These are phyloP conservation scores for Sclerotinia borealis DNA, from an alignment of 2,329 filamentous ascomycete species.

Conservation along the genomic window DNA sequence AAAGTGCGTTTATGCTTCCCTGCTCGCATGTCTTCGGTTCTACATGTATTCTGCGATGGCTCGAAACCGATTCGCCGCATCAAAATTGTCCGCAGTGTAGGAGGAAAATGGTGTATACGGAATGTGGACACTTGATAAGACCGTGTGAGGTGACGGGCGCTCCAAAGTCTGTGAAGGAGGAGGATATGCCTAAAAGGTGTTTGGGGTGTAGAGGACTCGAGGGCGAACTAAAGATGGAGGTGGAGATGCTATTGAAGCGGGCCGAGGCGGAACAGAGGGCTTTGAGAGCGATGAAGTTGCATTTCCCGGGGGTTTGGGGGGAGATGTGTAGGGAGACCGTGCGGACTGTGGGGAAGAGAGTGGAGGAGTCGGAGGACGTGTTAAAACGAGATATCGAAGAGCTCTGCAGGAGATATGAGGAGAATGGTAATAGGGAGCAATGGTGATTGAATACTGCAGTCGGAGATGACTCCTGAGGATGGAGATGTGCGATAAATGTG, in stretches of 20 bases:
- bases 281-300: slow-evolving; percentile 15
- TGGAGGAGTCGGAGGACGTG: slow-evolving; percentile 17
- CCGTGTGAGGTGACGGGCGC: slow-evolving; percentile 10
- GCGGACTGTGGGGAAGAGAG: slow-evolving; percentile 17
- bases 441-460: slow-evolving; percentile 14
- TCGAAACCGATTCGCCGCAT: slow-evolving; percentile 20
- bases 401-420: slow-evolving; percentile 26
- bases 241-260: slow-evolving; percentile 12
- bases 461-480: no score
- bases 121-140: slow-evolving; percentile 23
- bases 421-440: slow-evolving; percentile 24
- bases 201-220: slow-evolving; percentile 19
- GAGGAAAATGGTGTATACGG: slow-evolving; percentile 23
- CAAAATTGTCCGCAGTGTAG: slow-evolving; percentile 27
- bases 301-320: slow-evolving; percentile 20
- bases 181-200: slow-evolving; percentile 24
- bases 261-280: slow-evolving; percentile 15
- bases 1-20: slow-evolving; percentile 21
- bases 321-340: slow-evolving; percentile 12
- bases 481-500: not conserved
- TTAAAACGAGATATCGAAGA: slow-evolving; percentile 18
- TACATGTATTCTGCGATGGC: slow-evolving; percentile 26
- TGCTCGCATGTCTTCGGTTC: slow-evolving; percentile 27
- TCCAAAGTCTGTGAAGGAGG: slow-evolving; percentile 14
- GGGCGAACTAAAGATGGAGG: slow-evolving; percentile 12